These are phyloP conservation scores for Platismatia glauca DNA, from an alignment of 495 filamentous ascomycete genomes.

Conservation along the genomic window DNA sequence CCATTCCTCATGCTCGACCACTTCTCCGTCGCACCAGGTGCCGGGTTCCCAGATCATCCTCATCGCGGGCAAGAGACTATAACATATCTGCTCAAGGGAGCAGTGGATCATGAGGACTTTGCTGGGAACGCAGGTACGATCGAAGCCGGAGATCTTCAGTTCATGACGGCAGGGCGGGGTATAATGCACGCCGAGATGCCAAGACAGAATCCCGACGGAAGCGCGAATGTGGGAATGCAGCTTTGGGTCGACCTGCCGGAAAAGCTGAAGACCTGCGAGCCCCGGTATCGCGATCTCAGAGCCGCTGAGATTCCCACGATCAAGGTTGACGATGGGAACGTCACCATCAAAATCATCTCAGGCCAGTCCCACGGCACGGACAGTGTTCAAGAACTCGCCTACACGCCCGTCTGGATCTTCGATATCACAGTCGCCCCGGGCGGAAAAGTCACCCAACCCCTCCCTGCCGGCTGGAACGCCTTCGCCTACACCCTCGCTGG, in stretches of 20 bases:
- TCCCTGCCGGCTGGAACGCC: conserved; percentile 81
- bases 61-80: conserved; percentile 78
- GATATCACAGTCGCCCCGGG: conserved; percentile 79
- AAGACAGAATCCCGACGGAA: conserved; percentile 64
- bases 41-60: conserved; percentile 84
- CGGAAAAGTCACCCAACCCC: conserved; percentile 57
- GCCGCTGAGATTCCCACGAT: conserved; percentile 68
- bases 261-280: conserved; percentile 77
- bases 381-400: conserved; percentile 78
- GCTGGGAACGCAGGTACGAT: conserved; percentile 83
- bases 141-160: conserved; percentile 77
- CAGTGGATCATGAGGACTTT: conserved; percentile 93
- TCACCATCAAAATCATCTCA: conserved; percentile 79
- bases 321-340: conserved; percentile 58
- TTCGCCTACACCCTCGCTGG: conserved; percentile 80
- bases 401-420: conserved; percentile 90
- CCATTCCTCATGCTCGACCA: conserved; percentile 98
- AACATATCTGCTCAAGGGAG: conserved; percentile 78
- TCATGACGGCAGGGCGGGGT: conserved; percentile 91
- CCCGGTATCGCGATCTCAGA: conserved; percentile 77
- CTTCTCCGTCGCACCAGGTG: conserved; percentile 69
- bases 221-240: conserved; percentile 78
- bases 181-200: conserved; percentile 99
- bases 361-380: conserved; percentile 78
- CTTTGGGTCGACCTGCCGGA: conserved; percentile 89